Evolutionary conservation across 257 asterid genomes (phyloP).

Genomic region (Hygrophila difformis): DNA sequence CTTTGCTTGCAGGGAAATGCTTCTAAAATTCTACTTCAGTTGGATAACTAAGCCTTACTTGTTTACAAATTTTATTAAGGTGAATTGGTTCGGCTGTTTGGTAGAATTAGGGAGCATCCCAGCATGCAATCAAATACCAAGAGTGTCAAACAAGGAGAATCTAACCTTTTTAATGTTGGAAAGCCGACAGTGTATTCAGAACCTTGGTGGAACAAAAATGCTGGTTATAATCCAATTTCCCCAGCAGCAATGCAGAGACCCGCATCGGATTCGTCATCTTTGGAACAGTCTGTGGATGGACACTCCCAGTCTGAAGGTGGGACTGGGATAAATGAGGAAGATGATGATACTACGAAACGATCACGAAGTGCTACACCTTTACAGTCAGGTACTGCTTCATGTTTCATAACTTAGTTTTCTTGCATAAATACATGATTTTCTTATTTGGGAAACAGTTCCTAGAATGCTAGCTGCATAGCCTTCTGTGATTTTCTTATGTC

Average conservation of each 20-base stretch:
- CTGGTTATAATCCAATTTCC: conserved; percentile 33
- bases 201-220: conserved; percentile 44
- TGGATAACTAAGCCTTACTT: too few species aligned
- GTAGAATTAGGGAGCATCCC: conserved; percentile 8
- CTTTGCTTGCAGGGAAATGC: too few species aligned
- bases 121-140: conserved; percentile 60
- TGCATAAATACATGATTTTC: neutral
- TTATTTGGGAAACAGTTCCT: neutral
- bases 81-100: too few species aligned
- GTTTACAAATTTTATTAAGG: too few species aligned
- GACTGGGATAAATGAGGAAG: conserved; percentile 49
- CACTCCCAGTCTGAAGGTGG: conserved; percentile 65
- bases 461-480: conserved; percentile 3
- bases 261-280: conserved; percentile 66
- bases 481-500: neutral
- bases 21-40: too few species aligned
- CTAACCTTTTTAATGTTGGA: conserved; percentile 25
- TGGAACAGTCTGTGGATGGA: conserved; percentile 58
- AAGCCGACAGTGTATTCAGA: conserved; percentile 35
- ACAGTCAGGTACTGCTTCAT: conserved; percentile 35
- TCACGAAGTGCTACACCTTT: conserved; percentile 29
- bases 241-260: conserved; percentile 38
- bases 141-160: conserved; percentile 33
- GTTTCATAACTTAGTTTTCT: conserved; percentile 7
- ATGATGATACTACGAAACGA: conserved; percentile 41